These are phyloP conservation scores for Volutella citrinella DNA, from an alignment of 2,329 filamentous ascomycete genomes.

Conservation along the genomic window DNA sequence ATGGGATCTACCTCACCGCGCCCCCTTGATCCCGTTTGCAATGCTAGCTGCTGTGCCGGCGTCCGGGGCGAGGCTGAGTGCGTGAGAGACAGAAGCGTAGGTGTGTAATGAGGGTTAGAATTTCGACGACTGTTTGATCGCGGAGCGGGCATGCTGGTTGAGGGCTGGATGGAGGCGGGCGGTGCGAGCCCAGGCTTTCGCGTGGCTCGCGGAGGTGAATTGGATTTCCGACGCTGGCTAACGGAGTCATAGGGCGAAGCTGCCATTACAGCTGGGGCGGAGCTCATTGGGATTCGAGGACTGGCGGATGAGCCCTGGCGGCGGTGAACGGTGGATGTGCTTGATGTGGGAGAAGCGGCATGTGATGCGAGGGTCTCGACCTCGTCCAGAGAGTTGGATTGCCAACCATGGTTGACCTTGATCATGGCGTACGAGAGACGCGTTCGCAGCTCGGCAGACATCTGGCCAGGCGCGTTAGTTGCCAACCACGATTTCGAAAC, in stretches of 20 bases:
- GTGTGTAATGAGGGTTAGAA: constrained; percentile 47
- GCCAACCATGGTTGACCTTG: constrained; percentile 89
- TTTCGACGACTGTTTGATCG: constrained; percentile 45
- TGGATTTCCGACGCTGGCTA: constrained; percentile 25
- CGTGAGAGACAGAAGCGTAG: constrained; percentile 47
- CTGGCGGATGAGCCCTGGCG: constrained; percentile 53
- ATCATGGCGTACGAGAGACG: constrained; percentile 90
- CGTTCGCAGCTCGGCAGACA: constrained; percentile 76
- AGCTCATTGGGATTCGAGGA: constrained; percentile 35
- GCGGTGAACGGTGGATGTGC: constrained; percentile 53
- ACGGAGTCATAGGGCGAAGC: constrained; percentile 27
- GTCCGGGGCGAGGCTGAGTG: constrained; percentile 46
- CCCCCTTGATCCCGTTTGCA: constrained; percentile 27
- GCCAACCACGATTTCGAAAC: no score
- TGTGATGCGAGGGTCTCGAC: constrained; percentile 73
- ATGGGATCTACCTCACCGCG: constrained; percentile 46
- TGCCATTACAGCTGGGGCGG: no score
- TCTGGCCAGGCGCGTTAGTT: constrained; percentile 45
- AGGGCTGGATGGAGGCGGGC: constrained; percentile 53
- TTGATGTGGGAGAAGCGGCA: constrained; percentile 60
- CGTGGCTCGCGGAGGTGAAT: constrained; percentile 36
- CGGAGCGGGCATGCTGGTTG: constrained; percentile 33
- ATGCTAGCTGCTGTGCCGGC: constrained; percentile 35
- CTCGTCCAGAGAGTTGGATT: constrained; percentile 73
- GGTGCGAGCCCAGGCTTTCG: constrained; percentile 44